Evolutionary conservation across 2,329 filamentous ascomycete genomes (phyloP), one percentile per base, ranked within the genome.

Genomic region (Aspergillus cejpii): DNA sequence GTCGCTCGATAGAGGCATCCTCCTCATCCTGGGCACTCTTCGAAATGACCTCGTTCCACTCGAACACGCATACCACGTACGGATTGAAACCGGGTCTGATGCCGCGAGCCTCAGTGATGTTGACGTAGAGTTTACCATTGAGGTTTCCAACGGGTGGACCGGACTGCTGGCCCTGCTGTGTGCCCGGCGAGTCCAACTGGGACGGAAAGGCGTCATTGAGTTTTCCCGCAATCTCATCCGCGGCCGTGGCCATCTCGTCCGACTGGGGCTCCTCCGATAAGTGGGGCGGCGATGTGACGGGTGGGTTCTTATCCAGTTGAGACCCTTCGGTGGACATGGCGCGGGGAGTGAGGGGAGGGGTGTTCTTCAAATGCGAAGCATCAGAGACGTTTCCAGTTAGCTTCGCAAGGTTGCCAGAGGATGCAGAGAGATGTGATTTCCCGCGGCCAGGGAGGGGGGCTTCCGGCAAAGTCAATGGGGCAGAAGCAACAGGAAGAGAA

Each of bases 11-110:
- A 36, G 85, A 83, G 24, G 76, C 74, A 19, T 76, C 69, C 43
- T 77, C 78, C 46, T 80, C 76, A 43, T 72, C 74, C 53, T 83
- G 80, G 10, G 90, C 87, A 2, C 88, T 88, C 44, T 87, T 84
- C 1, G 92, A 97, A 44, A 98, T 95, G 57, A 94, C 84, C 66
- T 98, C 92, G 61, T 91, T 95, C 65, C 88, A 86, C 66, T 98
- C 92, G 61, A 97, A 98, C 20, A 96, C 90, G 47, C 87, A 94
- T 8, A 98, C 89, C 41, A 96, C 87, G 60, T 98, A 98, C 1
- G 92, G 92, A 59, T 96, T 87, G 47, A 83, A 81, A 62, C 88
- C 88, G 46, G 83, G 87, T 49, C 85, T 79, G 41, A 98, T 71
- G 7, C 87, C 87, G 58, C 88, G 79, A 38, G 85, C 92, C 65